These are phyloP conservation scores for Cladophialophora immunda DNA, from an alignment of 2,329 filamentous ascomycete genomes.

Conservation along the genomic window DNA sequence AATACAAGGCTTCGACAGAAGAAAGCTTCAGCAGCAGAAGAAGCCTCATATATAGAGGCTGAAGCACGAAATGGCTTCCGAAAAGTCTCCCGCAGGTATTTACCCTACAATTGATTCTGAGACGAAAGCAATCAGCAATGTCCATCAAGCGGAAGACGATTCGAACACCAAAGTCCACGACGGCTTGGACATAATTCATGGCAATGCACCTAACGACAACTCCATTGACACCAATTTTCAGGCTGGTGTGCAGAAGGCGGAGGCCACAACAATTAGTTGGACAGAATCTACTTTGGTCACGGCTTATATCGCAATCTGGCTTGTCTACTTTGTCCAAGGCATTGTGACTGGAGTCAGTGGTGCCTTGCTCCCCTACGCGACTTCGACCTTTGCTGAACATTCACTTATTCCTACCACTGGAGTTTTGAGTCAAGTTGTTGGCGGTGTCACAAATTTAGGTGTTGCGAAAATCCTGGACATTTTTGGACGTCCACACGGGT, in stretches of 20 bases:
- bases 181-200: background rate
- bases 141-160: background rate
- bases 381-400: conserved; percentile 60
- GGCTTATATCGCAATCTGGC: conserved; percentile 43
- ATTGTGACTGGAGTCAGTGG: conserved; percentile 47
- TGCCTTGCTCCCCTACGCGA: conserved; percentile 58
- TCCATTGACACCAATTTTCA: conserved; percentile 28
- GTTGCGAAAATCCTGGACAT: conserved; percentile 69
- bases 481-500: conserved; percentile 67
- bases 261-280: conserved; percentile 54
- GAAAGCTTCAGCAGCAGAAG: background rate
- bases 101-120: background rate
- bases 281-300: conserved; percentile 39
- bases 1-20: background rate
- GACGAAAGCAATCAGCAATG: background rate
- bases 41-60: background rate
- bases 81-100: background rate
- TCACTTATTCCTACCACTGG: conserved; percentile 61
- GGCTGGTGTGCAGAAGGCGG: conserved; percentile 51
- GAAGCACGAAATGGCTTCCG: background rate
- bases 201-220: conserved; percentile 7
- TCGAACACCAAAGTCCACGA: background rate
- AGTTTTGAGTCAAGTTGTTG: conserved; percentile 64
- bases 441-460: conserved; percentile 64
- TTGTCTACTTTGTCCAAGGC: conserved; percentile 49